These are phyloP conservation scores for Coprinopsis cinerea DNA, from an alignment of 768 basidiomycete species.

Conservation along the genomic window DNA sequence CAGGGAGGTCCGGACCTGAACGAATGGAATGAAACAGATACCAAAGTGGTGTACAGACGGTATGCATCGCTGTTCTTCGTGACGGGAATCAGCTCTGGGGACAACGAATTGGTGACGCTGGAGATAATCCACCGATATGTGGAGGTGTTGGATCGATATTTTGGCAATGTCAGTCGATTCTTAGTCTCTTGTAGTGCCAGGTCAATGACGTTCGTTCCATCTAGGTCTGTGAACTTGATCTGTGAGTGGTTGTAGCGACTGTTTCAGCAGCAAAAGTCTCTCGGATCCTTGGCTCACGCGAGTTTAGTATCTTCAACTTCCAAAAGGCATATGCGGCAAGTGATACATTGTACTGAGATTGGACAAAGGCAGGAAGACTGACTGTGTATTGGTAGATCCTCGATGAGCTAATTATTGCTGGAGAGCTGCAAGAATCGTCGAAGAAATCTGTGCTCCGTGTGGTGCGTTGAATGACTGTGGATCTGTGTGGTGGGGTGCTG, in stretches of 20 bases:
- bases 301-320: slow-evolving; percentile 92
- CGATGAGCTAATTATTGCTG: slow-evolving; percentile 95
- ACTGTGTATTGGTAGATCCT: slow-evolving; percentile 48
- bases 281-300: slow-evolving; percentile 1
- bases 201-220: slow-evolving; percentile 24
- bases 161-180: slow-evolving; percentile 70
- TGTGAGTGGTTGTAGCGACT: slow-evolving; percentile 47
- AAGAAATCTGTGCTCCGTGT: slow-evolving; percentile 79
- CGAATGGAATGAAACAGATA: too few relatives aligned
- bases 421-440: slow-evolving; percentile 96
- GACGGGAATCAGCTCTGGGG: slow-evolving; percentile 74
- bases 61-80: slow-evolving; percentile 98
- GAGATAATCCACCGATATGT: slow-evolving; percentile 97
- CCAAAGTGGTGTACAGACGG: slow-evolving; percentile 91
- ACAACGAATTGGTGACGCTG: slow-evolving; percentile 91
- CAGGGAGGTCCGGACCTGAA: too few relatives aligned
- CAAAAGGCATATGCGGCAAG: slow-evolving; percentile 94
- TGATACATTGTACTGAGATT: slow-evolving; percentile 11
- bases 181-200: slow-evolving; percentile 3
- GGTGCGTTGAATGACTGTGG: too few relatives aligned
- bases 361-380: slow-evolving; percentile 2
- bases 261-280: too few relatives aligned
- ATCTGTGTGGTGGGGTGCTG: not conserved
- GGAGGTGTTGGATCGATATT: slow-evolving; percentile 89
- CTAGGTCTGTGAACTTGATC: slow-evolving; percentile 89